These are phyloP conservation scores for Apostasia shenzhenica DNA, from an alignment of 106 monocot species.

Conservation along the genomic window DNA sequence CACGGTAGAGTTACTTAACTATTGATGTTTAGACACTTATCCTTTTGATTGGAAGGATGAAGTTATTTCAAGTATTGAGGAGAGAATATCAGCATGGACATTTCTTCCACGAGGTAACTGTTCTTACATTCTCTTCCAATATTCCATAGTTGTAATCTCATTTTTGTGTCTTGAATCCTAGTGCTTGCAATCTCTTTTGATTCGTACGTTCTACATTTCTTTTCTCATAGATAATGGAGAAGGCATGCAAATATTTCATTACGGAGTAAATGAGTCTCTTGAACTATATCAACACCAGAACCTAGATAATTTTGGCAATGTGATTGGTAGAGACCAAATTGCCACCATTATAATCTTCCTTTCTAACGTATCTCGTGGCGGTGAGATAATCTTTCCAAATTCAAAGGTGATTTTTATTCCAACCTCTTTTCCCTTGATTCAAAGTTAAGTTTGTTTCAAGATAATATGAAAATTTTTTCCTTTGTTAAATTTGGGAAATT, in stretches of 20 bases:
- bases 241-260: slow-evolving; percentile 34
- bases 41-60: slow-evolving; percentile 37
- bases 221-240: slow-evolving; percentile 50
- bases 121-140: neutral
- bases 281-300: slow-evolving; percentile 15
- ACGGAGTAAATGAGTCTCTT: slow-evolving; percentile 19
- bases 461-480: neutral
- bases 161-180: neutral
- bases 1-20: neutral
- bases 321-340: slow-evolving; percentile 17
- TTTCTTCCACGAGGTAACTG: slow-evolving; percentile 63
- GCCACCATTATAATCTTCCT: slow-evolving; percentile 53
- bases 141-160: neutral
- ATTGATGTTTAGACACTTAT: neutral
- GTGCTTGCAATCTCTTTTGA: neutral
- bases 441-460: neutral
- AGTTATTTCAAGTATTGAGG: slow-evolving; percentile 49
- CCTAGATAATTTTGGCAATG: slow-evolving; percentile 12
- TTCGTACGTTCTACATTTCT: neutral
- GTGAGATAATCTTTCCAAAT: slow-evolving; percentile 55
- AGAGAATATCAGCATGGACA: slow-evolving; percentile 64
- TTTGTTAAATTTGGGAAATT: neutral
- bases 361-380: slow-evolving; percentile 47
- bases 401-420: slow-evolving; percentile 35
- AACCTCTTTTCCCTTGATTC: neutral